These are phyloP conservation scores for Calocybe indica DNA, from an alignment of 768 basidiomycete genomes.

Conservation along the genomic window DNA sequence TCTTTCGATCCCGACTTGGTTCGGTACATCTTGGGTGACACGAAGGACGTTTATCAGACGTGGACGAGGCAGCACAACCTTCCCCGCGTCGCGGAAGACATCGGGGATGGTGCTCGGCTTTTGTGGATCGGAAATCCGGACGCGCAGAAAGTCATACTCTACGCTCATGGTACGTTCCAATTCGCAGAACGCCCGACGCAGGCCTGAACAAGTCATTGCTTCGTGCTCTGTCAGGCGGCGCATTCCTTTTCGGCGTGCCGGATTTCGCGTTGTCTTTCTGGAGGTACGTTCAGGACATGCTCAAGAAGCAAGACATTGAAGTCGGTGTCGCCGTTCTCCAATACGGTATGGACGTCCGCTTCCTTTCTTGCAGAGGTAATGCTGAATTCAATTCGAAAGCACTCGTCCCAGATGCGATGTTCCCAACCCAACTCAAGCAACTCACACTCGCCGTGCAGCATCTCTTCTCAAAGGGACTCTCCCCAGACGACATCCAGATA, in stretches of 20 bases:
- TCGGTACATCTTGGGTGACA: conserved; percentile 11
- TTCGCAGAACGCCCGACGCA: not conserved
- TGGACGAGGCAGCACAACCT: conserved; percentile 15
- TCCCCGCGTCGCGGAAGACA: conserved; percentile 16
- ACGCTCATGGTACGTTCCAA: conserved; percentile 21
- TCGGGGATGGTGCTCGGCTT: conserved; percentile 19
- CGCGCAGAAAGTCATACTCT: conserved; percentile 25
- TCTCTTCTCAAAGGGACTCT: conserved; percentile 21
- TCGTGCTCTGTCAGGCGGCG: conserved; percentile 20
- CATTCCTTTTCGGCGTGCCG: conserved; percentile 17
- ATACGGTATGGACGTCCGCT: conserved; percentile 20
- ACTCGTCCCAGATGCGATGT: conserved; percentile 25
- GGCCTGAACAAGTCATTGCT: too few relatives aligned
- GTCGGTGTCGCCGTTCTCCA: conserved; percentile 22
- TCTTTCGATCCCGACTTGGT: too few relatives aligned
- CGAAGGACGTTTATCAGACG: conserved; percentile 13
- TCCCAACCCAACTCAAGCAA: conserved; percentile 30
- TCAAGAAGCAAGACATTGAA: conserved; percentile 15
- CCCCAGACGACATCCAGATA: conserved; percentile 24
- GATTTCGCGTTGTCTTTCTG: conserved; percentile 19
- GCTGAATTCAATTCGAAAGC: conserved; percentile 10
- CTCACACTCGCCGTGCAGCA: conserved; percentile 22
- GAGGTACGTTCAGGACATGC: conserved; percentile 19
- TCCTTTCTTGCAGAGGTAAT: too few relatives aligned
- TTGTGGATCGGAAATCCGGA: conserved; percentile 26